A percentile compares a stretch with the other conserved stretches of the same genome.
These are phyloP conservation scores for Phytopythium vexans DNA, from an alignment of 352 stramenopile species.

Conservation along the genomic window DNA sequence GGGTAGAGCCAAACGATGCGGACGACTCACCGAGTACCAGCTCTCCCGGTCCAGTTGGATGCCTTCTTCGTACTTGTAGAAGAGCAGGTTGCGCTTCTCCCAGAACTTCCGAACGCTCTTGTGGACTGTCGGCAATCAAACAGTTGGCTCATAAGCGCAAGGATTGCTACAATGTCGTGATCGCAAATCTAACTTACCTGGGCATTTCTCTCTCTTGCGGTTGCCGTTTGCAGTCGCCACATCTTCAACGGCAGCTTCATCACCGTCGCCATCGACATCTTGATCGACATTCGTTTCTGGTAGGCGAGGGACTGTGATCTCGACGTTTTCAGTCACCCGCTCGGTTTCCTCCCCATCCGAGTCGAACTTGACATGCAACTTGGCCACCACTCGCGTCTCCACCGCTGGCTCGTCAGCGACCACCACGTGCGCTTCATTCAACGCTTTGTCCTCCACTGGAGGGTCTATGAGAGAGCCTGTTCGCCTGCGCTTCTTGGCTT, in stretches of 20 bases:
- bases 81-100: conserved; percentile 83
- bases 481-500: conserved; percentile 26
- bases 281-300: background rate
- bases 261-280: background rate
- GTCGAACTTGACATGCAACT: conserved; percentile 62
- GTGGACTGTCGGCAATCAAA: conserved; percentile 15
- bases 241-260: conserved; percentile 9
- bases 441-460: conserved; percentile 2
- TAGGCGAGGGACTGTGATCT: conserved; percentile 12
- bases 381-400: conserved; percentile 35
- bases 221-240: too few species aligned
- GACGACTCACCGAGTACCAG: conserved; percentile 84
- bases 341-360: conserved; percentile 58
- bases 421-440: background rate
- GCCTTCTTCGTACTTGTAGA: conserved; percentile 89
- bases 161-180: background rate
- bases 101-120: conserved; percentile 87
- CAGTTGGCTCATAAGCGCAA: conserved; percentile 2
- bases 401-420: background rate
- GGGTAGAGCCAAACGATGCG: too few species aligned
- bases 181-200: conserved; percentile 16
- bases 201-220: conserved; percentile 18
- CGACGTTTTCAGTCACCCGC: conserved; percentile 38
- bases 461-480: background rate
- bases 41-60: conserved; percentile 91